Base-by-base conservation (phyloP, 257 asterid genomes). In the Nicotiana tabacum region DNA sequence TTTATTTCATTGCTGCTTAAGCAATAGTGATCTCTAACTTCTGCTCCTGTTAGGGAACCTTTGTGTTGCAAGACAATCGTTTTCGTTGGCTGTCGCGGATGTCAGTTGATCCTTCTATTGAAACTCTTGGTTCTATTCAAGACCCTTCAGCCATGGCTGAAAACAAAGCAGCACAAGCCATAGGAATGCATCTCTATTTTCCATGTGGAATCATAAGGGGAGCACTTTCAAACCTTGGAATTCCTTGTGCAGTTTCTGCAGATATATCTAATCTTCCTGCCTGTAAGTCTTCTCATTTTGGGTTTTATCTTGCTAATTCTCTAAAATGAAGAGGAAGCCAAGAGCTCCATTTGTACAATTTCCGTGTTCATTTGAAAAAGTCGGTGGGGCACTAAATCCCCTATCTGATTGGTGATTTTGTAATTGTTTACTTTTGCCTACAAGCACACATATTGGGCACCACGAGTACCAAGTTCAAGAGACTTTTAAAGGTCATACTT, bases 171-270 rank as follows among this genome's bases (percentile, higher is more conserved):
- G 93, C 95, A 56, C 97, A 94, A 89, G 94, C 95, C 77, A 88
- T 95, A 11, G 97, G 98, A 83, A 88, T 96, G 98, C 99, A 96
- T 92, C 94, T 96, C 32, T 96, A 96, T 86, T 96, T 96, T 84
- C 99, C 98, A 33, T 93, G 99, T 89, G 99, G 99, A 78, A 94
- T 96, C 80, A 93, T 96, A 78, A 90, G 99, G 83, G 99, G 99
- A 80, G 98, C 98, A 43, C 98, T 96, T 61, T 94, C 99, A 67
- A 96, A 96, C 91, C 90, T 96, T 93, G 99, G 99, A 81, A 96
- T 96, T 86, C 94, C 94, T n/a, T 94, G 98, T 92, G 99, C 98
- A 85, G 99, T 96, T 88, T 94, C 99, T 85, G 99, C 98, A 58
- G 98, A 96, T 90, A 96, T 91, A 85, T 92, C 98, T 85, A 91